Percentiles rank a stretch among this genome's conserved stretches.
Evolutionary conservation across 129 eudicot genomes (phyloP).

Genomic region (Flaveria brownii): DNA sequence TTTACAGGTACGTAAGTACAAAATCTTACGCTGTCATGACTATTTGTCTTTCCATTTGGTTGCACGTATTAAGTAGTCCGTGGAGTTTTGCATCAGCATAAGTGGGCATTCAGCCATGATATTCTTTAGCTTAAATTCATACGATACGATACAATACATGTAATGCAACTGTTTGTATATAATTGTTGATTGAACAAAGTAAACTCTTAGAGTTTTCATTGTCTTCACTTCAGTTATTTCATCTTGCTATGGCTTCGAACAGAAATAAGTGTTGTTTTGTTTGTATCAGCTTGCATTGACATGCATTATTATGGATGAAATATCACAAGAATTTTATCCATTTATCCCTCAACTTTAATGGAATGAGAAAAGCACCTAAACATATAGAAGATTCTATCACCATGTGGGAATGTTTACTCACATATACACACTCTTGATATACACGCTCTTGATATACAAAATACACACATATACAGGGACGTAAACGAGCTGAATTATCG

Average conservation of each 20-base stretch:
- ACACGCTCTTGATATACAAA: neutral
- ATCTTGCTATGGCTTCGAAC: conserved; percentile 9
- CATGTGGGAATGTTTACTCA: neutral
- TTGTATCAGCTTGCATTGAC: conserved; percentile 18
- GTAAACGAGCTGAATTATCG: neutral
- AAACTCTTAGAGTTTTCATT: conserved; percentile 24
- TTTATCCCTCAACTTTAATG: neutral
- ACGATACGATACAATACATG: conserved; percentile 27
- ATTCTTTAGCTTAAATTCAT: conserved; percentile 36
- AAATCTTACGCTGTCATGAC: conserved; percentile 64
- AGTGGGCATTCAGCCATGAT: conserved; percentile 1
- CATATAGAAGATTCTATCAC: neutral
- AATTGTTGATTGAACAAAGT: conserved; percentile 21
- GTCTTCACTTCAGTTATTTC: conserved; percentile 7
- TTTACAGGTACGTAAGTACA: conserved; percentile 51
- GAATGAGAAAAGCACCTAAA: neutral
- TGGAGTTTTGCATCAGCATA: conserved; percentile 63
- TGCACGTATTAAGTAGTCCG: conserved; percentile 65
- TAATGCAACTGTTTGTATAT: conserved; percentile 39
- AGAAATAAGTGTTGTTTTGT: neutral
- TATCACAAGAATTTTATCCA: neutral
- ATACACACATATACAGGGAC: neutral
- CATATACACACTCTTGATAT: neutral
- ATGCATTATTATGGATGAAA: neutral
- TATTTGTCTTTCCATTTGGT: conserved; percentile 70